These are phyloP conservation scores for Cystobasidium sp. DNA, from an alignment of 1,284 basidiomycete species.

Conservation along the genomic window DNA sequence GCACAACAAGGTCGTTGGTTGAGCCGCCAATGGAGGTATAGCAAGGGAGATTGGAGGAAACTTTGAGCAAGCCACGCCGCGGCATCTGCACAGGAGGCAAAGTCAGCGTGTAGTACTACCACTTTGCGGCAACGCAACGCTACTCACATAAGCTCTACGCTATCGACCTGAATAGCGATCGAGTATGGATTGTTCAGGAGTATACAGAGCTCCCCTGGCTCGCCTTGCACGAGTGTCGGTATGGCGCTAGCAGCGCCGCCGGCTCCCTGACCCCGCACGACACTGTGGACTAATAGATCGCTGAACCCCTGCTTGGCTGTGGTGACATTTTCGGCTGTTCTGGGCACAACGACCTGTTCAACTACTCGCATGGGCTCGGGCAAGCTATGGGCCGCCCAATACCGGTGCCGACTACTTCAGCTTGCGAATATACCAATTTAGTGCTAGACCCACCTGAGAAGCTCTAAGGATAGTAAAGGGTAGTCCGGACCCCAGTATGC, in stretches of 20 bases:
- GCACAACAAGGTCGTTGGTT: constrained; percentile 67
- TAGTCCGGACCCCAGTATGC: constrained; percentile 57
- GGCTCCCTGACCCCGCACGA: constrained; percentile 64
- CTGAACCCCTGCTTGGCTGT: constrained; percentile 49
- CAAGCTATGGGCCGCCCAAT: constrained; percentile 61
- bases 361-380: constrained; percentile 71
- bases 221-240: constrained; percentile 77
- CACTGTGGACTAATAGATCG: constrained; percentile 88
- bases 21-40: constrained; percentile 59
- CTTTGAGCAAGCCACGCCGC: constrained; percentile 75
- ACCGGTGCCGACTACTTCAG: too few relatives aligned
- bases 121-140: neutral
- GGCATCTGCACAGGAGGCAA: constrained; percentile 65
- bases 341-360: constrained; percentile 63
- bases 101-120: constrained; percentile 35
- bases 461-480: constrained; percentile 50
- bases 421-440: neutral
- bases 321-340: neutral
- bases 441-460: constrained; percentile 31
- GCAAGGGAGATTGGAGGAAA: constrained; percentile 1
- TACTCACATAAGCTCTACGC: constrained; percentile 74
- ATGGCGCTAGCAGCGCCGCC: constrained; percentile 66
- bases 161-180: constrained; percentile 84
- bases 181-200: constrained; percentile 88
- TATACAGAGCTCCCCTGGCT: constrained; percentile 77